Evolutionary conservation across 768 basidiomycete genomes (phyloP).

Genomic region (Rossbeevera mucosa): DNA sequence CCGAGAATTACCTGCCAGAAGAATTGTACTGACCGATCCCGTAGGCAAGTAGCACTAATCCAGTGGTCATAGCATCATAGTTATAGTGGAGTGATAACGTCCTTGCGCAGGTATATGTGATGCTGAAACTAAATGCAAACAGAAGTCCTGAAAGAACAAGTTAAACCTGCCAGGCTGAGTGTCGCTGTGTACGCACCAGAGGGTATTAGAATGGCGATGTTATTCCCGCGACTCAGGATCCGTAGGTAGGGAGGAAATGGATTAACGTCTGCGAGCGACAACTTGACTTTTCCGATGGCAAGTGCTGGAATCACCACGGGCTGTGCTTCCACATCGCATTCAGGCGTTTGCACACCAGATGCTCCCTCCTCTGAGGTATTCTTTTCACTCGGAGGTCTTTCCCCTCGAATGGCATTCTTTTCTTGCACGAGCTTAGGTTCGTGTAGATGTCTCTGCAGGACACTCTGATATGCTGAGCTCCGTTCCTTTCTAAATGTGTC

Average conservation of each 20-base stretch:
- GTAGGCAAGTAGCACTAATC: conserved; percentile 71
- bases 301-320: conserved; percentile 6
- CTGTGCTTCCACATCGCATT: conserved; percentile 25
- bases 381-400: conserved; percentile 10
- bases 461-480: conserved; percentile 72
- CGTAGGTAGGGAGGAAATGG: conserved; percentile 58
- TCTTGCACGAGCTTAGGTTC: conserved; percentile 16
- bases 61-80: conserved; percentile 69
- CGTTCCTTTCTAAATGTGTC: conserved; percentile 86
- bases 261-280: conserved; percentile 68
- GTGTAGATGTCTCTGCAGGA: conserved; percentile 43
- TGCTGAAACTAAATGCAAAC: conserved; percentile 66
- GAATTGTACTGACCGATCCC: conserved; percentile 51
- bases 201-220: conserved; percentile 50
- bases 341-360: conserved; percentile 1
- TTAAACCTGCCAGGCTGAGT: background rate
- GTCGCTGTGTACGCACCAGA: conserved; percentile 24
- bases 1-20: background rate
- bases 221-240: conserved; percentile 63
- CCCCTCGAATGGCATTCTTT: conserved; percentile 6
- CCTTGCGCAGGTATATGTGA: conserved; percentile 71
- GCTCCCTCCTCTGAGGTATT: background rate
- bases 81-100: conserved; percentile 62
- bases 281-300: conserved; percentile 37
- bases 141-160: conserved; percentile 47